Percentiles rank a stretch among this genome's conserved stretches.
phyloP scores from a whole-genome alignment of 129 eudicot species.

The Centaurea solstitialis region DNA sequence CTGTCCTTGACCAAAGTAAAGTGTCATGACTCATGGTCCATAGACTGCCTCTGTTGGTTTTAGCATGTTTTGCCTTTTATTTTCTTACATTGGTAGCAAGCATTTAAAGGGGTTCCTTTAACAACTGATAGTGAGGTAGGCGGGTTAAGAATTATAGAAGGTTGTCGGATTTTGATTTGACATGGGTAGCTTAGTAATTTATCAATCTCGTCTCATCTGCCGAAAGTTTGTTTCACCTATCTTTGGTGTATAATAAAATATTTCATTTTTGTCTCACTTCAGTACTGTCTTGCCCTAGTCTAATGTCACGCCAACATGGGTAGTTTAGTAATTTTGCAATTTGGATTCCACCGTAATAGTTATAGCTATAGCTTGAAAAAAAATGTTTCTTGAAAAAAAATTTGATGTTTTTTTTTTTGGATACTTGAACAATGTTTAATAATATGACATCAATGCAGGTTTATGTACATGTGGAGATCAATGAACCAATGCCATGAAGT shows the following conservation, averaged over 20 bases:
- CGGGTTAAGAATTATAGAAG: background rate
- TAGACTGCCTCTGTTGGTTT: conserved; percentile 10
- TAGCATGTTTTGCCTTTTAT: background rate
- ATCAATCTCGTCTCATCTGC: background rate
- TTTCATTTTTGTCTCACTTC: background rate
- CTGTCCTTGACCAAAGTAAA: conserved; percentile 30
- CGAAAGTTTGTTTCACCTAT: background rate
- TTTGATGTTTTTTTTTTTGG: background rate
- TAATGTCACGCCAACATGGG: background rate
- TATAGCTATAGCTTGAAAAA: background rate
- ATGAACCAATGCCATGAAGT: conserved; percentile 90
- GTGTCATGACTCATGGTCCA: conserved; percentile 32
- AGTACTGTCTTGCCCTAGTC: background rate
- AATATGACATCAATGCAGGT: conserved; percentile 46
- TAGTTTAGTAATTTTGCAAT: too few species aligned
- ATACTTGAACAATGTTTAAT: background rate
- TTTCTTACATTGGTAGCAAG: background rate
- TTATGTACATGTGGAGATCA: conserved; percentile 98
- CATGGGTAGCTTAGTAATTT: background rate
- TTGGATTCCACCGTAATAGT: background rate
- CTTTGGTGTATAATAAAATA: too few species aligned
- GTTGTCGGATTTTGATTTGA: background rate
- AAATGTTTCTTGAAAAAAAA: too few species aligned
- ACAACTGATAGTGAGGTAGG: too few species aligned
- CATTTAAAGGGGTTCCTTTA: background rate